A percentile compares a stretch with the other conserved stretches of the same genome.
Evolutionary conservation across 768 basidiomycete genomes (phyloP).

Genomic region (Naematelia encephala): DNA sequence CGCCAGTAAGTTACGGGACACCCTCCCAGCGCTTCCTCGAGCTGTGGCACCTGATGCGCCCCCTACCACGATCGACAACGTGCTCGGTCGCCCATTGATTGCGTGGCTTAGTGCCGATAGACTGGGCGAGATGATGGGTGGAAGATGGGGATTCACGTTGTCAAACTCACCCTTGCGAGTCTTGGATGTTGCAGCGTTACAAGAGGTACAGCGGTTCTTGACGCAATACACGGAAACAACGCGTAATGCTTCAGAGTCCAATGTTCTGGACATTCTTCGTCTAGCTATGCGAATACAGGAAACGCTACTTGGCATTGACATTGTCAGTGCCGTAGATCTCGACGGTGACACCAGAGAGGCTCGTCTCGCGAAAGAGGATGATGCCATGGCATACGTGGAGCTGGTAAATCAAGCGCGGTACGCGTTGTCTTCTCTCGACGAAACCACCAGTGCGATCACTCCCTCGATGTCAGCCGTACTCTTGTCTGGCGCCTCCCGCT

Average conservation of each 20-base stretch:
- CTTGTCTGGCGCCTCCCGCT: not conserved
- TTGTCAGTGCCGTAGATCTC: constrained; percentile 45
- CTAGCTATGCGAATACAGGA: constrained; percentile 14
- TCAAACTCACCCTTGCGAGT: constrained; percentile 7
- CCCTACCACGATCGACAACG: not conserved
- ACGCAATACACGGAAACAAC: constrained; percentile 3
- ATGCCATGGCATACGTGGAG: constrained; percentile 21
- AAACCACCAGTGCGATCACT: constrained; percentile 1
- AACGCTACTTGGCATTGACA: constrained; percentile 28
- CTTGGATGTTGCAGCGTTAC: constrained; percentile 23
- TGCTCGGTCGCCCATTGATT: constrained; percentile 6
- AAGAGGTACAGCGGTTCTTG: constrained; percentile 19
- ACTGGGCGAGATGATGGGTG: constrained; percentile 20
- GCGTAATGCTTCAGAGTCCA: not conserved
- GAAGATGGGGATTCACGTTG: constrained; percentile 32
- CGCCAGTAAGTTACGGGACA: constrained; percentile 33
- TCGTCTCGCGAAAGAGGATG: constrained; percentile 18
- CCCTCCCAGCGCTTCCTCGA: not conserved
- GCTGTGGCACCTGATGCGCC: not conserved
- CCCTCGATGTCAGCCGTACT: not conserved
- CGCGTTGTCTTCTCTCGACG: constrained; percentile 31
- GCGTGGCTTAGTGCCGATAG: constrained; percentile 17
- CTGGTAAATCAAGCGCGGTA: constrained; percentile 35
- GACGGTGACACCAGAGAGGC: constrained; percentile 33
- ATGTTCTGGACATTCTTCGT: constrained; percentile 16